Base-by-base conservation (phyloP, 2,329 filamentous ascomycete species). In the Neurospora crassa region DNA sequence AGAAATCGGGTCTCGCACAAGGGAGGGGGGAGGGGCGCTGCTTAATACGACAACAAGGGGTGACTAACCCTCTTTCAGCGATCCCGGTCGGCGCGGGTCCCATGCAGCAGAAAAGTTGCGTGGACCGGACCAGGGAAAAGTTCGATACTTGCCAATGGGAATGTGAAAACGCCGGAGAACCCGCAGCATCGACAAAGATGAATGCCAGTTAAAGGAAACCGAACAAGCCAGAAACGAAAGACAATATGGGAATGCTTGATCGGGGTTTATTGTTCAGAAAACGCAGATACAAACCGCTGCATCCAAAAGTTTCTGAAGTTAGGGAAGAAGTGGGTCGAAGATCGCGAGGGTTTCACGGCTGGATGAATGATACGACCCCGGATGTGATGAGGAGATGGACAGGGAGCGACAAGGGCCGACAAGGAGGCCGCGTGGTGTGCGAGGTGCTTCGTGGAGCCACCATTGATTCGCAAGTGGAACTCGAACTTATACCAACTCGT, bases 331-430 rank as follows among this genome's bases (percentile, higher is more conserved):
- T n/a, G 63, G 59, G 20, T 43, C 24, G 73, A 72, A 68, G 45
- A 29, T 41, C 69, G 74, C 67, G 73, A 73, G 74, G 53, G 41
- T 40, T 63, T 63, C 53, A 37, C 69, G 41, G 63, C 67, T 68
- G 71, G 72, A 75, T 73, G 71, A 67, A 71, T 72, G 72, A 73
- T 73, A 72, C 72, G 73, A 68, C 40, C 73, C 73, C 70, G 72
- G 70, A 74, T 73, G 71, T 72, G 72, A 34, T 70, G 70, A 72
- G 29, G 53, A 37, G 53, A 63, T 63, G 53, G 53, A 29, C 53
- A 37, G 34, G 53, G 53, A 63, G 53, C 53, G 14, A 63, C 53
- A 63, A 63, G 53, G 53, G 29, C 67, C 68, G 40, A 20, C 42
- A 69, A 41, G 53, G 59, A 45, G 71, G 72, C 71, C 73, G 73